Base-by-base conservation (phyloP, 331 rosid genomes). In the Dryas integrifolia region DNA sequence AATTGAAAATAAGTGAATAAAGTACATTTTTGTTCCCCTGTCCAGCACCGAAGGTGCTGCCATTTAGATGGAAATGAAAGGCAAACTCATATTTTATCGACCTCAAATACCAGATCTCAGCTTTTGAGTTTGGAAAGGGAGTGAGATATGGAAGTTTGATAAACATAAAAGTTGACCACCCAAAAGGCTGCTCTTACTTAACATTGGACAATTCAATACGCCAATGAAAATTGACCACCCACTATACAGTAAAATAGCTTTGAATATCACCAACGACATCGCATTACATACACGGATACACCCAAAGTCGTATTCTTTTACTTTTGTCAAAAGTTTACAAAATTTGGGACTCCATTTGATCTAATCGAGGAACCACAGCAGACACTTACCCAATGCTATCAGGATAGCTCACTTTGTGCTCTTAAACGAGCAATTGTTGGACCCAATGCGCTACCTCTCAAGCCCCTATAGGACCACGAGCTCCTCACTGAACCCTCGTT, bases 401-500 rank as follows among this genome's bases (percentile, higher is more conserved):
- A 40, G n/a, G 49, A 79, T 8, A 88, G 81, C 70, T 76, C 96
- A 43, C 86, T 89, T 67, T 90, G 90, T 5, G 88, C 80, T 77
- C 98, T 85, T 82, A 92, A 81, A 67, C 62, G 58, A 53, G 91
- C 90, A 90, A 95, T 84, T 52, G 89, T 87, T 46, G 96, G 99
- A 81, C 98, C 99, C 72, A 95, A 75, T 39, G 98, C 98, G 39
- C 99, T 86, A 84, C 94, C 83, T 77, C 93, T 87, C 75, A 88
- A 65, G 62, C 86, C 91, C 76, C 92, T 88, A 18, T 70, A 16
- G 24, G 92, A 84, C 96, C 96, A 86, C 44, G 89, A 70, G 16
- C 82, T 77, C 40, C 83, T 74, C 73, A 82, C 79, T 72, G 89
- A 81, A 60, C 70, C 80, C 66, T 80, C 87, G 50, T 68, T 81